These are phyloP conservation scores for Passalora sequoiae DNA, from an alignment of 2,329 filamentous ascomycete genomes.

Conservation along the genomic window DNA sequence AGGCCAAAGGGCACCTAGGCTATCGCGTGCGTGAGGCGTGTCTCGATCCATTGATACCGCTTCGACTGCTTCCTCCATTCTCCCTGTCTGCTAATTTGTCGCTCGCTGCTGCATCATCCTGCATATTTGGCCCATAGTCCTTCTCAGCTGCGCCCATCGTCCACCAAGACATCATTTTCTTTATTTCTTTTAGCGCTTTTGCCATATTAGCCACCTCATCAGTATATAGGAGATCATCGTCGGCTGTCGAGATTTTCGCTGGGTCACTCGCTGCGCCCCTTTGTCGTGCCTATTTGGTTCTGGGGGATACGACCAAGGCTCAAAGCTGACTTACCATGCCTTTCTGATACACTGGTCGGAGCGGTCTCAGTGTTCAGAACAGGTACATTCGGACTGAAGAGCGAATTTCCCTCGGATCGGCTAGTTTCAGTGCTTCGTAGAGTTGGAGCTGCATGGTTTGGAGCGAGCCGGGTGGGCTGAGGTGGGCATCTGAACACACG, in stretches of 20 bases:
- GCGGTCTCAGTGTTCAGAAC: background rate
- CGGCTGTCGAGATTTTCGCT: background rate
- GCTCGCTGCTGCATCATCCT: constrained; percentile 4
- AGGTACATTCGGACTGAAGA: background rate
- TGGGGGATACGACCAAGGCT: background rate
- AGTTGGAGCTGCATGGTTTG: background rate
- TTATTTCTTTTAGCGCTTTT: constrained; percentile 1
- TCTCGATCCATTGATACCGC: constrained; percentile 5
- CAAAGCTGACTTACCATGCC: background rate
- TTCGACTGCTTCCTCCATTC: constrained; percentile 7
- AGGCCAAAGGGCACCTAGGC: constrained; percentile 10
- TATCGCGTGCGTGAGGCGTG: constrained; percentile 14
- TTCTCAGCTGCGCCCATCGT: constrained; percentile 10
- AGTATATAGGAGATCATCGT: too few relatives aligned
- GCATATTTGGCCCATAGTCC: constrained; percentile 1
- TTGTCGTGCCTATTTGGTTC: background rate
- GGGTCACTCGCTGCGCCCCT: background rate
- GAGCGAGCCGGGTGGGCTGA: constrained; percentile 9
- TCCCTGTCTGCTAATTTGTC: constrained; percentile 3
- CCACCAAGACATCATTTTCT: constrained; percentile 11
- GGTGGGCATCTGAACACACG: constrained; percentile 3
- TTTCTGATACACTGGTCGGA: background rate
- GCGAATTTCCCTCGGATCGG: background rate
- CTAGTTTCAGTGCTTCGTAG: background rate
- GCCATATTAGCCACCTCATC: background rate